A percentile compares a stretch with the other conserved stretches of the same genome.
Evolutionary conservation across 2,329 filamentous ascomycete species (phyloP).

Genomic region (Penicillium sp.): DNA sequence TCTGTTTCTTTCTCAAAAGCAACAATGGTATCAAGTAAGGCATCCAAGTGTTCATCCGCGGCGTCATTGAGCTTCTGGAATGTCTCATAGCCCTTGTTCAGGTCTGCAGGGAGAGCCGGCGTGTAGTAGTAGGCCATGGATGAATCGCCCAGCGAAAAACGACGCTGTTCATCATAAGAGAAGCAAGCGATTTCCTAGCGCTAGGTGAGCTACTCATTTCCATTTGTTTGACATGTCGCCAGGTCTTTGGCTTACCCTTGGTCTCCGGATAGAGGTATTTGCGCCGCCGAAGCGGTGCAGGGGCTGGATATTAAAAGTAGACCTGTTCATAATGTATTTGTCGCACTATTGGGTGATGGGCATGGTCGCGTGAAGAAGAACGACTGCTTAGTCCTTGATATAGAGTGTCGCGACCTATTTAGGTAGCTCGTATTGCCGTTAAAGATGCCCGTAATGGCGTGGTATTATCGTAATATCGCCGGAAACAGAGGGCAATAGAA

Average conservation of each 20-base stretch:
- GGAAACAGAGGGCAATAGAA: not conserved
- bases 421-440: not conserved
- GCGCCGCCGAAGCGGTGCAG: conserved; percentile 64
- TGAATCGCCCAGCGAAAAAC: conserved; percentile 71
- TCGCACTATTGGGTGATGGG: not conserved
- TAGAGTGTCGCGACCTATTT: not conserved
- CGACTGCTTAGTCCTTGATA: not conserved
- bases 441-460: not conserved
- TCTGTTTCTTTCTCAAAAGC: conserved; percentile 67
- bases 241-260: conserved; percentile 55
- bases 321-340: conserved; percentile 29
- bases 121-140: conserved; percentile 88
- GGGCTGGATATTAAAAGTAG: conserved; percentile 66
- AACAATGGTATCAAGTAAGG: conserved; percentile 72
- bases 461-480: not conserved
- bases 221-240: not conserved
- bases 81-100: conserved; percentile 75
- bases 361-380: not conserved
- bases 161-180: conserved; percentile 83
- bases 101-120: conserved; percentile 65
- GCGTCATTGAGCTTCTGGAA: conserved; percentile 82
- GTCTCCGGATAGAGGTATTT: conserved; percentile 69
- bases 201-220: conserved; percentile 6
- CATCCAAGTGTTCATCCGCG: conserved; percentile 82
- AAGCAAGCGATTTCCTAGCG: conserved; percentile 85